Base-by-base conservation (phyloP, 352 stramenopile species). In the Phytophthora crassamura region DNA sequence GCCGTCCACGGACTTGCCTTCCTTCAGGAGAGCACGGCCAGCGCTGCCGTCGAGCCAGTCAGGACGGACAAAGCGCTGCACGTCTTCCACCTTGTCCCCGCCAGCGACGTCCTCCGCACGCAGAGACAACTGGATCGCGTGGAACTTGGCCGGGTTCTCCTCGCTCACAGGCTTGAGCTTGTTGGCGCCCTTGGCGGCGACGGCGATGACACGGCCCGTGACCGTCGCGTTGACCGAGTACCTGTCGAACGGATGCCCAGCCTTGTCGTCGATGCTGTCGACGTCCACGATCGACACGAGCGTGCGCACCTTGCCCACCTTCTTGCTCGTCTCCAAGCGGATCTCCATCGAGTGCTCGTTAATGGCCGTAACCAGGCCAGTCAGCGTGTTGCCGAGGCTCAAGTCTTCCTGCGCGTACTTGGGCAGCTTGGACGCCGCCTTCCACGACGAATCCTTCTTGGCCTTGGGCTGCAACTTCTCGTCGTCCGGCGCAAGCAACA, bases 281-380 rank as follows among this genome's bases (percentile, higher is more conserved):
- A 95, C 86, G 66, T 96, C 89, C 12, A 92, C 86, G 53, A 96
- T 89, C 12, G 89, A 94, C 4, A 96, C 87, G 14, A 77, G 72
- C 28, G 86, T 72, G 36, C 88, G 69, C 7, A 95, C 81, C 72
- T 94, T 96, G 45, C 89, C 85, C 11, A 75, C 73, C 58, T 83
- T 89, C 69, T 90, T 92, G 39, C 57, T 75, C 5, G 80, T 83
- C 75, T 90, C 85, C 32, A 96, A 61, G 51, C 90, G 91, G 60
- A 96, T 80, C 60, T 96, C 86, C 74, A 96, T 92, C 47, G 74
- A 72, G 64, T 80, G 73, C 60, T 96, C 87, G 53, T 91, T 92
- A 76, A 96, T 93, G 16, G 74, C 72, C 15, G 75, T 56, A 60
- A 96, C 86, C 18, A 83, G 68, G 35, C 87, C 89, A 1, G 79